Percentiles rank a stretch among this genome's conserved stretches.
Conservation (phyloP, 139 green algal genomes). For the Volvox reticuliferus region DNA sequence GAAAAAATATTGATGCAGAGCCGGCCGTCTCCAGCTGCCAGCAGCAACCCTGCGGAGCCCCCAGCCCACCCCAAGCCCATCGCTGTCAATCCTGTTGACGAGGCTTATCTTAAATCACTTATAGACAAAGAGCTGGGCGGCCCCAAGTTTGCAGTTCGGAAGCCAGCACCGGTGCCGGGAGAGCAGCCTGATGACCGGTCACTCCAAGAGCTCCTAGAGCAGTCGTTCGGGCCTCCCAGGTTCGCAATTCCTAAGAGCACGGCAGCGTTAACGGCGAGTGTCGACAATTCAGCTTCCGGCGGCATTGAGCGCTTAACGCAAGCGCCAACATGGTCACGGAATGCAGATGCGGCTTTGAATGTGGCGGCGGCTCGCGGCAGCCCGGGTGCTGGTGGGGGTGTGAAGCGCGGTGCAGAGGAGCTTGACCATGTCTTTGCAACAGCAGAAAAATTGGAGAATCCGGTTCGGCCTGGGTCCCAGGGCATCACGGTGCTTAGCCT, state of each 20-base stretch:
- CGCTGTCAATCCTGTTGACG: constrained; percentile 15
- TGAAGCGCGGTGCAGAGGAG: constrained; percentile 13
- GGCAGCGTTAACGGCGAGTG: background rate
- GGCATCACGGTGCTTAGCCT: constrained; percentile 56
- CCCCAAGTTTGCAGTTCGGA: constrained; percentile 50
- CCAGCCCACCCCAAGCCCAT: background rate
- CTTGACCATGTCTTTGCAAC: background rate
- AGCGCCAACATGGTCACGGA: no score
- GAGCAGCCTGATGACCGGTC: background rate
- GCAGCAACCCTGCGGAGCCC: background rate
- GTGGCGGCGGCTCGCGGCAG: background rate
- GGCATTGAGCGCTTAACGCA: no score
- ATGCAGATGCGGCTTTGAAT: no score
- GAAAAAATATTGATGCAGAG: background rate
- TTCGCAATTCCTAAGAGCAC: constrained; percentile 53
- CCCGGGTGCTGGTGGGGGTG: background rate
- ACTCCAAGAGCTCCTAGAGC: constrained; percentile 44
- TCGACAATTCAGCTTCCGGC: no score
- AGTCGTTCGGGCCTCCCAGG: constrained; percentile 57
- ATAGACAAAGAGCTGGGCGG: constrained; percentile 51
- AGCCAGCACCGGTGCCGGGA: background rate
- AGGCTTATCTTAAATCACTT: constrained; percentile 42
- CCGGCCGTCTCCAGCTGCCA: background rate
- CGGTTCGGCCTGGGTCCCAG: background rate
- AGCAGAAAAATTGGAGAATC: background rate